Conservation (phyloP, 805 yeast species). For the Scheffersomyces stipitis region DNA sequence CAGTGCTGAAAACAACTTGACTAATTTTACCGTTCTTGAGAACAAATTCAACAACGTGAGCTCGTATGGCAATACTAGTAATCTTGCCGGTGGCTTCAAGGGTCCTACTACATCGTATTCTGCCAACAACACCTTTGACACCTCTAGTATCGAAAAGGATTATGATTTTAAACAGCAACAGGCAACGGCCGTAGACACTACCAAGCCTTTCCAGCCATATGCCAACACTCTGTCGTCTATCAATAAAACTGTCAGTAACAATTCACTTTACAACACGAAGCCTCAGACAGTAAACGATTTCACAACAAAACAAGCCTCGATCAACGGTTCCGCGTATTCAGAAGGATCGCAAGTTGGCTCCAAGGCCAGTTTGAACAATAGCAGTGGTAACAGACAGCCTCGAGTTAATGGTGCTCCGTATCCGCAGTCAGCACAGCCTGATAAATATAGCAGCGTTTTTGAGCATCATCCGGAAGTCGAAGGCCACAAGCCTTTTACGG, state of each 20-base stretch:
- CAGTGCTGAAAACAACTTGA: slow-evolving; percentile 12
- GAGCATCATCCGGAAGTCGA: slow-evolving; percentile 47
- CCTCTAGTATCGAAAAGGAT: slow-evolving; percentile 15
- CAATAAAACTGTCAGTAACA: slow-evolving; percentile 2
- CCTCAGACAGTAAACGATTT: slow-evolving; percentile 36
- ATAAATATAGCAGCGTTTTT: slow-evolving; percentile 30
- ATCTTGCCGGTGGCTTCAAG: slow-evolving; percentile 24
- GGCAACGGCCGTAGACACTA: slow-evolving; percentile 3
- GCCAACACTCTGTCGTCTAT: slow-evolving; percentile 6
- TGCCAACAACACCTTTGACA: background rate
- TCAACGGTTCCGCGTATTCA: slow-evolving; percentile 8
- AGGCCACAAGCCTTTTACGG: slow-evolving; percentile 47
- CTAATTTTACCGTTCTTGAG: slow-evolving; percentile 16
- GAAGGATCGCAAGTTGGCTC: slow-evolving; percentile 31
- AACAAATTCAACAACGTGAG: slow-evolving; percentile 15
- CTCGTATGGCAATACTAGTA: slow-evolving; percentile 14
- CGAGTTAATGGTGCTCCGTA: slow-evolving; percentile 11
- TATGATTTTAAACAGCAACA: slow-evolving; percentile 17
- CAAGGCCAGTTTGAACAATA: slow-evolving; percentile 13
- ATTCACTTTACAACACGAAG: slow-evolving; percentile 29
- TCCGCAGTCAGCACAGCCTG: slow-evolving; percentile 13
- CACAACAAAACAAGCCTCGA: slow-evolving; percentile 18
- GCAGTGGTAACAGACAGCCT: background rate
- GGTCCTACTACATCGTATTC: slow-evolving; percentile 5
- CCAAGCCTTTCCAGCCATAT: background rate